Percentiles rank a stretch among this genome's conserved stretches.
Evolutionary conservation across 305 asterid genomes (phyloP).

Genomic region (Plantago rigida): DNA sequence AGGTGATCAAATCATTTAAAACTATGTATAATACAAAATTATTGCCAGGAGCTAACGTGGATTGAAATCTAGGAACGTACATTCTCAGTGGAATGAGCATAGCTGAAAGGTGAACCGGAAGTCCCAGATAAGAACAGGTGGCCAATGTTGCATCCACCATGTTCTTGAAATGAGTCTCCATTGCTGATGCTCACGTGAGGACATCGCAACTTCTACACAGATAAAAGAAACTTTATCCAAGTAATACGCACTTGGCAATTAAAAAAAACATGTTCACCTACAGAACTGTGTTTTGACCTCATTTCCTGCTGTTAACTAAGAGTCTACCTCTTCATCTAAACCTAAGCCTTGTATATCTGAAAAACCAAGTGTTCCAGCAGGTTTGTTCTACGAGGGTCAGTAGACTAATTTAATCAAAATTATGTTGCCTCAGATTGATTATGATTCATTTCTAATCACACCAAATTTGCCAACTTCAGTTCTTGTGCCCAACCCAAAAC

Average conservation of each 20-base stretch:
- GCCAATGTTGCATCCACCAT: constrained; percentile 39
- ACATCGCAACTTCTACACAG: constrained; percentile 32
- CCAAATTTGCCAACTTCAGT: too few relatives aligned
- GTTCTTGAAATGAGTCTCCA: constrained; percentile 30
- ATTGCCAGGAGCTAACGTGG: constrained; percentile 8
- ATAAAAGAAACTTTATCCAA: constrained; percentile 19
- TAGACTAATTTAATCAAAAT: too few relatives aligned
- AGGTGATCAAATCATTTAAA: background rate
- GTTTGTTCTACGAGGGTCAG: too few relatives aligned
- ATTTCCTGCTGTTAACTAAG: background rate
- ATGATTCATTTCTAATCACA: too few relatives aligned
- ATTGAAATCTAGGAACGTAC: constrained; percentile 33
- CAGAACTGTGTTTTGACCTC: background rate
- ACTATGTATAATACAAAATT: constrained; percentile 8
- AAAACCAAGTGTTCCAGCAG: too few relatives aligned
- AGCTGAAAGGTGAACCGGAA: constrained; percentile 40
- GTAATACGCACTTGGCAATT: background rate
- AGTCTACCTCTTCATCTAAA: constrained; percentile 11
- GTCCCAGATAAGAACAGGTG: constrained; percentile 44
- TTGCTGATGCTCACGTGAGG: constrained; percentile 20
- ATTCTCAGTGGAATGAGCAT: constrained; percentile 35
- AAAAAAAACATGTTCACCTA: background rate
- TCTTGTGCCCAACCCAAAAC: too few relatives aligned
- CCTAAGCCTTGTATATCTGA: too few relatives aligned
- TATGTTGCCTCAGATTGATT: too few relatives aligned